These are phyloP conservation scores for Arabis alpina DNA, from an alignment of 345 rosid genomes.

Conservation along the genomic window DNA sequence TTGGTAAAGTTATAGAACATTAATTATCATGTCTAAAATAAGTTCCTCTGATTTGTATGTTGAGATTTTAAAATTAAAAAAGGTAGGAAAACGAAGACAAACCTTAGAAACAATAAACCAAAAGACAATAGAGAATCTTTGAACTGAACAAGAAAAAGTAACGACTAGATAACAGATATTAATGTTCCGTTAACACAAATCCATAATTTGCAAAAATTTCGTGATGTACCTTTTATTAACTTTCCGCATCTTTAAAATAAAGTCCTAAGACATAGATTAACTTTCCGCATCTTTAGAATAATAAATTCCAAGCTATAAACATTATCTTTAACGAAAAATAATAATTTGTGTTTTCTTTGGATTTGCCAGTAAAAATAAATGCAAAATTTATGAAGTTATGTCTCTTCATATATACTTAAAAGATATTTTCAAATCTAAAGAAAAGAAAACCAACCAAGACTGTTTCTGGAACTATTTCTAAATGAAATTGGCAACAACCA, in stretches of 20 bases:
- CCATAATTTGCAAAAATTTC: too few species aligned
- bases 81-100: conserved; percentile 8
- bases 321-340: background rate
- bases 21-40: conserved; percentile 19
- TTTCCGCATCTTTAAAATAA: background rate
- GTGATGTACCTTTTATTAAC: too few species aligned
- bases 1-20: conserved; percentile 26
- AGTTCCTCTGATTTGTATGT: conserved; percentile 12
- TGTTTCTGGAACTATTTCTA: background rate
- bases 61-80: background rate
- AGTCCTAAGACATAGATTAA: conserved; percentile 12
- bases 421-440: background rate
- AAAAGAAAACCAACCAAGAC: conserved; percentile 12
- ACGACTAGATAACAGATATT: conserved; percentile 10
- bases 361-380: background rate
- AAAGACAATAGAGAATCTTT: conserved; percentile 45
- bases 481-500: conserved; percentile 17
- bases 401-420: background rate
- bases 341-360: too few species aligned
- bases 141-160: conserved; percentile 41
- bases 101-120: conserved; percentile 23
- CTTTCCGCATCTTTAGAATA: conserved; percentile 25
- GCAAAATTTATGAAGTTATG: background rate
- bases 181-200: too few species aligned
- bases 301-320: conserved; percentile 11